These are phyloP conservation scores for Xylariaceae sp. DNA, from an alignment of 2,329 filamentous ascomycete genomes.

Conservation along the genomic window DNA sequence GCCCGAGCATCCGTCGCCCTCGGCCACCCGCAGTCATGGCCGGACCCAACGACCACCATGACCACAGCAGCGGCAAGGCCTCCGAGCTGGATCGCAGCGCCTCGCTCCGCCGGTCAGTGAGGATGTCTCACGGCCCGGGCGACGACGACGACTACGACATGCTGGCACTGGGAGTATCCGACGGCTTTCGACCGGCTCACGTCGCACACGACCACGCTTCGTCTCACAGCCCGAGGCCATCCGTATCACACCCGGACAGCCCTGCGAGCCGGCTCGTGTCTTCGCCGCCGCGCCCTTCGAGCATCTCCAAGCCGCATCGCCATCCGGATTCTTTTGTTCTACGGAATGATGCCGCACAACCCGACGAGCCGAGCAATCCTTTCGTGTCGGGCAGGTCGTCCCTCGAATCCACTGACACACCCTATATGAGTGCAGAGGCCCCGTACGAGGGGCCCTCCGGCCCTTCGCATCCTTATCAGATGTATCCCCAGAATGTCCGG, in stretches of 20 bases:
- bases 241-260: constrained; percentile 14
- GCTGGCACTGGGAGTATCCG: constrained; percentile 41
- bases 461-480: constrained; percentile 76
- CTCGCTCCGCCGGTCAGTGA: constrained; percentile 35
- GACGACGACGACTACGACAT: constrained; percentile 43
- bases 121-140: constrained; percentile 25
- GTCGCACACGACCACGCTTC: constrained; percentile 14
- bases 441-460: constrained; percentile 64
- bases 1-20: constrained; percentile 9
- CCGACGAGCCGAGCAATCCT: constrained; percentile 12
- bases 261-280: constrained; percentile 10
- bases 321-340: constrained; percentile 43
- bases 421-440: constrained; percentile 42
- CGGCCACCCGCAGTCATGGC: constrained; percentile 30
- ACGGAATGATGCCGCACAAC: constrained; percentile 38
- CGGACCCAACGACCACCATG: constrained; percentile 25
- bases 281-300: constrained; percentile 38
- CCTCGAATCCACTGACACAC: constrained; percentile 29
- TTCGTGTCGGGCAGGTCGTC: constrained; percentile 20
- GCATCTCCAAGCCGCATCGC: constrained; percentile 46
- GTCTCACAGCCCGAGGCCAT: constrained; percentile 13
- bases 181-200: constrained; percentile 24
- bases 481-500: constrained; percentile 68
- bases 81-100: constrained; percentile 33
- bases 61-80: constrained; percentile 27